These are phyloP conservation scores for Quercus dentata DNA, from an alignment of 306 rosid species.

Conservation along the genomic window DNA sequence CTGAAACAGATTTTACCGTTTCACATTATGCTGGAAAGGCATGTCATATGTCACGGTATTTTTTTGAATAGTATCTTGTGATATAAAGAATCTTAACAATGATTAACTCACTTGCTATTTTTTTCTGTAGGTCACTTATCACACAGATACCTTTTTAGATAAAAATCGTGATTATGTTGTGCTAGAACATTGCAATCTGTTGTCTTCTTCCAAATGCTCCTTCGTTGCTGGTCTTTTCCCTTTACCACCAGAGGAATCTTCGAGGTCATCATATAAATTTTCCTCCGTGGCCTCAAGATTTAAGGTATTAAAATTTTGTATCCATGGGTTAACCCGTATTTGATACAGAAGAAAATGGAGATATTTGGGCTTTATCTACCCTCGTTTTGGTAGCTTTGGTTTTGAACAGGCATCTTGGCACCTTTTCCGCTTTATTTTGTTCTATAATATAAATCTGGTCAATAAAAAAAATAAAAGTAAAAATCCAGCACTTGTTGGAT, in stretches of 20 bases:
- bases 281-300: slow-evolving; percentile 96
- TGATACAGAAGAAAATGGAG: not conserved
- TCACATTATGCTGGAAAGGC: slow-evolving; percentile 99
- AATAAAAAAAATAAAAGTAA: not conserved
- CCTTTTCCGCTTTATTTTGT: not conserved
- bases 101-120: not conserved
- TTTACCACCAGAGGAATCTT: slow-evolving; percentile 71
- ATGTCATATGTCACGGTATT: slow-evolving; percentile 17
- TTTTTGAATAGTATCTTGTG: slow-evolving; percentile 10
- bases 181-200: slow-evolving; percentile 83
- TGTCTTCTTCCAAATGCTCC: slow-evolving; percentile 79
- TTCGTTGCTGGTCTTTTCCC: slow-evolving; percentile 76
- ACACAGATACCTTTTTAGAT: slow-evolving; percentile 82
- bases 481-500: not conserved
- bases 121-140: slow-evolving; percentile 80
- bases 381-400: not conserved
- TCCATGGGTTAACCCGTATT: not conserved
- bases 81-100: slow-evolving; percentile 9
- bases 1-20: slow-evolving; percentile 84
- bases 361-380: not conserved
- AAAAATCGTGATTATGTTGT: slow-evolving; percentile 98
- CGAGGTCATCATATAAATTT: slow-evolving; percentile 90
- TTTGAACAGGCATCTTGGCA: not conserved
- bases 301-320: slow-evolving; percentile 54
- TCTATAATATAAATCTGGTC: not conserved